These are phyloP conservation scores for Hirschioporus abietinus DNA, from an alignment of 768 basidiomycete genomes.

Conservation along the genomic window DNA sequence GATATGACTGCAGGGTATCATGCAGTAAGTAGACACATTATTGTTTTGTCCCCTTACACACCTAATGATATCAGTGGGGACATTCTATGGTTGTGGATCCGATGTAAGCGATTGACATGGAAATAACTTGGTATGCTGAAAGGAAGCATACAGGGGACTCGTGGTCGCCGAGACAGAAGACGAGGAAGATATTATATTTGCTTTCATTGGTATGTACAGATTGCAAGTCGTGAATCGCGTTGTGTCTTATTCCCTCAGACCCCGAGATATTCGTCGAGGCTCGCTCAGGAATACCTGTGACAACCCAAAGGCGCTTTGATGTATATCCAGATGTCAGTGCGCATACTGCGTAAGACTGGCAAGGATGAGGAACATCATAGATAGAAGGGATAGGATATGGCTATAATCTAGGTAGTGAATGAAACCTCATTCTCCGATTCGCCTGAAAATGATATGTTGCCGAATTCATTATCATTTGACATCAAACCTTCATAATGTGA, in stretches of 20 bases:
- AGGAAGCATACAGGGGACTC: constrained; percentile 54
- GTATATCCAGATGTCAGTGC: constrained; percentile 74
- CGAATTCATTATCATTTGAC: not conserved
- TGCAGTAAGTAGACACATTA: constrained; percentile 49
- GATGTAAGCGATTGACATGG: constrained; percentile 39
- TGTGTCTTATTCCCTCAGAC: constrained; percentile 36
- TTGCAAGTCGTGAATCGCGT: not conserved
- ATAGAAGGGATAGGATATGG: too few relatives aligned
- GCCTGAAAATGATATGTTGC: not conserved
- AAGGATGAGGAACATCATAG: too few relatives aligned
- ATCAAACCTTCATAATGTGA: not conserved
- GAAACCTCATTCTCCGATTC: not conserved
- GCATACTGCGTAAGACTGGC: too few relatives aligned
- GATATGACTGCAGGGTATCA: constrained; percentile 80
- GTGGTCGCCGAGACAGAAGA: constrained; percentile 72
- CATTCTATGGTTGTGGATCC: constrained; percentile 92
- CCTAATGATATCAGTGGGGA: constrained; percentile 55
- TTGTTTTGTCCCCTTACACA: not conserved
- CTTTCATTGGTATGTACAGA: constrained; percentile 65
- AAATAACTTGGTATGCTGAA: not conserved
- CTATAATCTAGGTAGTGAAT: too few relatives aligned
- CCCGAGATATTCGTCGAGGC: constrained; percentile 59
- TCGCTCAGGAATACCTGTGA: constrained; percentile 86
- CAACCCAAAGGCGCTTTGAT: constrained; percentile 85
- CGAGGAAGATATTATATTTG: constrained; percentile 72